Evolutionary conservation across 495 filamentous ascomycete species (phyloP).

Genomic region (Sporormia fimetaria): DNA sequence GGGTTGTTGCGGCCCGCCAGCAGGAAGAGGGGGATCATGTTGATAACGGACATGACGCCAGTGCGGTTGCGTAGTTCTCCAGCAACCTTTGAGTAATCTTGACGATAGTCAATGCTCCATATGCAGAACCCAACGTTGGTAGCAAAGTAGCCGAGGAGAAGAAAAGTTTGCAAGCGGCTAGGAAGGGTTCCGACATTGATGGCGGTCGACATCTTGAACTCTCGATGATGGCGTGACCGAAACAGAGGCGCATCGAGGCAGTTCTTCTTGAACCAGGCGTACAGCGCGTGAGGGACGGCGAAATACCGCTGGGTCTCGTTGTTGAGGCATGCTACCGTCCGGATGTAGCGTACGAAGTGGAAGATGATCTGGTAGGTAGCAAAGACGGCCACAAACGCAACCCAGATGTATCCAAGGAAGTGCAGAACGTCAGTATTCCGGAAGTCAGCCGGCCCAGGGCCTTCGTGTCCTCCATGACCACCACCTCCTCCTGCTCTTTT

Average conservation of each 20-base stretch:
- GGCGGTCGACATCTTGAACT: conserved; percentile 64
- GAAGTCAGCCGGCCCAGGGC: conserved; percentile 14
- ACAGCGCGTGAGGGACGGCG: conserved; percentile 33
- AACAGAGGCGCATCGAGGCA: conserved; percentile 77
- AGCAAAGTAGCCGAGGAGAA: conserved; percentile 52
- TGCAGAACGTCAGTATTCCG: conserved; percentile 20
- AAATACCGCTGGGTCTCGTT: conserved; percentile 34
- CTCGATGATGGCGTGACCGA: conserved; percentile 72
- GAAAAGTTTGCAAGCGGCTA: conserved; percentile 64
- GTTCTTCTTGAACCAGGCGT: conserved; percentile 53
- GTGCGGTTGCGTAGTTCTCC: conserved; percentile 61
- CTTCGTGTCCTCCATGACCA: conserved; percentile 2
- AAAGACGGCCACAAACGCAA: conserved; percentile 19
- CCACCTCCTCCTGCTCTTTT: conserved; percentile 1
- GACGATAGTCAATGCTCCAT: conserved; percentile 45
- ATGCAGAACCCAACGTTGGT: conserved; percentile 58
- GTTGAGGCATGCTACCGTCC: conserved; percentile 28
- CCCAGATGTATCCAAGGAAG: conserved; percentile 25
- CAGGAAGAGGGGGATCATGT: conserved; percentile 65
- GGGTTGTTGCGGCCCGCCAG: conserved; percentile 61
- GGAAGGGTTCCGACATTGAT: conserved; percentile 79
- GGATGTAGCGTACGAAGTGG: conserved; percentile 26
- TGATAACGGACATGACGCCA: conserved; percentile 63
- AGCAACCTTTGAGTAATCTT: conserved; percentile 36
- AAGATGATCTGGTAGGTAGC: conserved; percentile 24